Conservation (phyloP, 2,329 filamentous ascomycete genomes). For the Coniochaeta sp. region DNA sequence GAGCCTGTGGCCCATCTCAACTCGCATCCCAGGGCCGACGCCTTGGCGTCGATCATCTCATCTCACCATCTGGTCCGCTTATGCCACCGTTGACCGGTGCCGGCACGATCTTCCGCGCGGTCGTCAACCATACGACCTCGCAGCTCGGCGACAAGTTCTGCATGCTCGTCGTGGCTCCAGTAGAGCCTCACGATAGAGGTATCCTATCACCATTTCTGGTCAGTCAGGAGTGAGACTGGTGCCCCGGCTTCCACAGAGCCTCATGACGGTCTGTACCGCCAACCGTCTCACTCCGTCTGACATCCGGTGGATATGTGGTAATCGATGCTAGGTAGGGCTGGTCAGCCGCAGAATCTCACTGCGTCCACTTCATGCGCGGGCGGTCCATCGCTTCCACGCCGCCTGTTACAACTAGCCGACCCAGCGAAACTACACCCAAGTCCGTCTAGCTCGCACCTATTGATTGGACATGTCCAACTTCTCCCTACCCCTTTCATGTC, state of each 20-base stretch:
- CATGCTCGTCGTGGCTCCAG: no score
- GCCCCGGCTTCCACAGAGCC: no score
- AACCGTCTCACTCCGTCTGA: not conserved
- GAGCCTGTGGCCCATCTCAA: not conserved
- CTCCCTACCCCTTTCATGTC: not conserved
- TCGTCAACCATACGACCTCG: no score
- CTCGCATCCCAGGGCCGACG: no score
- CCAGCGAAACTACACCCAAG: not conserved
- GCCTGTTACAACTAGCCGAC: not conserved
- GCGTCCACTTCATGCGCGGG: not conserved
- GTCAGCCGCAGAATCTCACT: not conserved
- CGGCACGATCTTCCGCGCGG: no score
- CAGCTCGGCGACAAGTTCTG: no score
- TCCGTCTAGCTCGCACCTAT: not conserved
- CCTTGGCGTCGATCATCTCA: not conserved
- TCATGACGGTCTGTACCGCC: no score
- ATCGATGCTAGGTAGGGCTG: not conserved
- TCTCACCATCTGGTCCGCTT: not conserved
- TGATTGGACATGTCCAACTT: not conserved
- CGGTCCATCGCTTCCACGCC: not conserved
- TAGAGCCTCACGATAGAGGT: no score
- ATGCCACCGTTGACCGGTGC: not conserved
- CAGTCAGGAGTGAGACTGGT: no score
- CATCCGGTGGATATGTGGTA: no score
- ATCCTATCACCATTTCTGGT: no score